Evolutionary conservation across 306 rosid species (phyloP).

Genomic region (Potentilla sterilis): DNA sequence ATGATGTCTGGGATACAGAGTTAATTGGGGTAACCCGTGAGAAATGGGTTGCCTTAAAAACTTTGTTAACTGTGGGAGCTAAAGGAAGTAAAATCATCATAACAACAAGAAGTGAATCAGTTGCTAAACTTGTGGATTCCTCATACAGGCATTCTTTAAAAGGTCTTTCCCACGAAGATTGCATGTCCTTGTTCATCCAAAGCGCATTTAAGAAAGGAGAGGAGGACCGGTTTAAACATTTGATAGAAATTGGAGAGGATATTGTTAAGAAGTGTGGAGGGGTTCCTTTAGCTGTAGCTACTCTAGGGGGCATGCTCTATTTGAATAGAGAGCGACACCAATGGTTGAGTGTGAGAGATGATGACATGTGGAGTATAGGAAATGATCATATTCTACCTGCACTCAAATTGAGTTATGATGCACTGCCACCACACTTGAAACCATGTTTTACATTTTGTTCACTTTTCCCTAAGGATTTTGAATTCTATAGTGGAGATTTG

Average conservation of each 20-base stretch:
- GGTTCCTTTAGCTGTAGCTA: conserved; percentile 11
- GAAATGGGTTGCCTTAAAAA: not conserved
- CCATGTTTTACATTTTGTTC: conserved; percentile 18
- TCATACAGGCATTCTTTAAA: not conserved
- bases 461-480: not conserved
- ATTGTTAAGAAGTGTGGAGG: conserved; percentile 22
- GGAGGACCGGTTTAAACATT: not conserved
- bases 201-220: not conserved
- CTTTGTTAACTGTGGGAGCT: conserved; percentile 3
- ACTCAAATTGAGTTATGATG: conserved; percentile 16
- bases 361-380: not conserved
- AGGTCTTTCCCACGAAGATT: not conserved
- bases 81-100: conserved; percentile 10
- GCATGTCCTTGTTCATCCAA: conserved; percentile 14
- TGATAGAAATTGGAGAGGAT: conserved; percentile 10
- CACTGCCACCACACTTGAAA: conserved; percentile 19
- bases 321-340: not conserved
- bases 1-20: conserved; percentile 18
- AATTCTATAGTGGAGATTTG: not conserved
- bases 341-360: conserved; percentile 12
- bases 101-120: not conserved
- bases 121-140: not conserved
- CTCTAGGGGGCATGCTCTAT: not conserved
- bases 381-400: not conserved
- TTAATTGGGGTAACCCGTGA: not conserved